Evolutionary conservation across 768 basidiomycete genomes (phyloP), one percentile per base, ranked within the genome.

Genomic region (Dendrothele bispora): DNA sequence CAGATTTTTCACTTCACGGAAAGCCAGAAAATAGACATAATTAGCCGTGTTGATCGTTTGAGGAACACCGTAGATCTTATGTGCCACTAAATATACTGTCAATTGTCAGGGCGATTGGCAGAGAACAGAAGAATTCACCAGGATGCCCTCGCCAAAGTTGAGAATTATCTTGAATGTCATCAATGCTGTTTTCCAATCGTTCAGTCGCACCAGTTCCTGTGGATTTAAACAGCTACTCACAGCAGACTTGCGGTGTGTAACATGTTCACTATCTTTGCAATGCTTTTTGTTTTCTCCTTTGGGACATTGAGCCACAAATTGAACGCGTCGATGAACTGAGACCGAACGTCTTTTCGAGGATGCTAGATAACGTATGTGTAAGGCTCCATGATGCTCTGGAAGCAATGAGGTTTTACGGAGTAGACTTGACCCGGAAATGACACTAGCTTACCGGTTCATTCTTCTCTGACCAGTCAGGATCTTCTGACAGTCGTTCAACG

Each of bases 11-110:
- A 97, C 77, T 54, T 95, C 90, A 53, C 91, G 79, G 62, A 86
- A 94, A 0, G 94, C 95, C 41, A 91, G 79, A 61, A 98, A 98
- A 61, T 95, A 98, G 26, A 94, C 91, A 54, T 98, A 98, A 61
- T 97, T 98, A 0, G 95, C 95, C 0, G 88, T 84, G 62, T 99
- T 99, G 69, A 99, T 93, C 0, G 95, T 97, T 61, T 98, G 95
- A 0, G 95, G 93, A 2, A 97, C 70, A 2, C 95, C 95, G 57
- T 95, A 99, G 55, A 99, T 95, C 70, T 89, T 91, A 71, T 99
- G 95, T 0, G 91, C 83, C 21, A 95, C 95, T 86, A 30, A 17
- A 46, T 22, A 21, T 52, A 1, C 48, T 17, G 38, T 44, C 15
- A 30, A 25, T 32, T n/a, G n/a, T n/a, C n/a, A n/a, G n/a, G 24